These are phyloP conservation scores for Margaritispora aquatica DNA, from an alignment of 495 filamentous ascomycete species.

Conservation along the genomic window DNA sequence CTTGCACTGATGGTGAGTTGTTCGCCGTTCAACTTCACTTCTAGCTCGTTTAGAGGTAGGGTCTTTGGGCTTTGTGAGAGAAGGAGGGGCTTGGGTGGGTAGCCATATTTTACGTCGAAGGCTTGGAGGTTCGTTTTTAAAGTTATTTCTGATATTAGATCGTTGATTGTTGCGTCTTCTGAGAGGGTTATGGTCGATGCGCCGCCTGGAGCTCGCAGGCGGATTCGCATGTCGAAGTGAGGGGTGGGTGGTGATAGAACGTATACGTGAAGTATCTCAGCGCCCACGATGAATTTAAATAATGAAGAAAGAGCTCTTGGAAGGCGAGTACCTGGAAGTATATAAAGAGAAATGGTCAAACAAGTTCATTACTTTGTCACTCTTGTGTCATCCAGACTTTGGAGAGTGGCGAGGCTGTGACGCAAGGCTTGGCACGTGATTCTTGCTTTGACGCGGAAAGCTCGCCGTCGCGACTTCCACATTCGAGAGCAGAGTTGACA, in stretches of 20 bases:
- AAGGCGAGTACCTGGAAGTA: too few species aligned
- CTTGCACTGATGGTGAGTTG: slow-evolving; percentile 23
- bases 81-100: slow-evolving; percentile 66
- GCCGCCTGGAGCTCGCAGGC: slow-evolving; percentile 57
- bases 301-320: too few species aligned
- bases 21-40: slow-evolving; percentile 72
- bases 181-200: slow-evolving; percentile 56
- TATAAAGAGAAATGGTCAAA: neutral
- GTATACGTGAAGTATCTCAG: too few species aligned
- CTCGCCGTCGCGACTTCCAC: neutral
- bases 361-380: neutral
- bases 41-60: slow-evolving; percentile 45
- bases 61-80: slow-evolving; percentile 36
- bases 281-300: too few species aligned
- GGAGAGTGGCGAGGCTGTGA: neutral
- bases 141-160: slow-evolving; percentile 51
- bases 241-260: neutral
- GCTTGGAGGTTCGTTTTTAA: slow-evolving; percentile 42
- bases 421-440: neutral
- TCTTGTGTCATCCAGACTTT: neutral
- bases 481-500: neutral
- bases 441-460: neutral
- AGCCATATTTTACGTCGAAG: slow-evolving; percentile 83
- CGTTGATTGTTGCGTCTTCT: slow-evolving; percentile 56
- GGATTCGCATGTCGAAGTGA: slow-evolving; percentile 45